phyloP scores from a whole-genome alignment of 106 monocot genomes.

The Xerophyta viscosa region DNA sequence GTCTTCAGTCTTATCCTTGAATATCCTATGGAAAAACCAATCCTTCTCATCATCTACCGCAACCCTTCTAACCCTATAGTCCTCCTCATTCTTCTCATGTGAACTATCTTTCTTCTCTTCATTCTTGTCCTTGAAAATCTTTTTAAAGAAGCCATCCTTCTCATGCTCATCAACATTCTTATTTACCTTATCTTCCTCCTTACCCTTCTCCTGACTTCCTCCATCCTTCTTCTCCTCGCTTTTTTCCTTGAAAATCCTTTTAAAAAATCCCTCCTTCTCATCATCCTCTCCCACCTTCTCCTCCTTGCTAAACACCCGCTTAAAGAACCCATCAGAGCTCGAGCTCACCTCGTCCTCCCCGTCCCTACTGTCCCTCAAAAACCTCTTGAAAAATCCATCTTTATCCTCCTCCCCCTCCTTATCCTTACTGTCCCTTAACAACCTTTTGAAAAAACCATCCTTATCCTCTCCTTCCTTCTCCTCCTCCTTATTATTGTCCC shows the following conservation, averaged over 20 bases:
- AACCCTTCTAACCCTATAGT: not conserved
- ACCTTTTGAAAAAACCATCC: constrained; percentile 17
- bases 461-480: constrained; percentile 19
- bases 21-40: constrained; percentile 42
- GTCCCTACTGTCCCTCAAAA: constrained; percentile 26
- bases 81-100: constrained; percentile 32
- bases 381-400: constrained; percentile 38
- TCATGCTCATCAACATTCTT: constrained; percentile 44
- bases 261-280: constrained; percentile 54
- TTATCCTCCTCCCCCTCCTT: constrained; percentile 16
- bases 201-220: constrained; percentile 19
- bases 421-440: constrained; percentile 13
- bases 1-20: constrained; percentile 58
- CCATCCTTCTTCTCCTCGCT: constrained; percentile 40
- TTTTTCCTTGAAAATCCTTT: constrained; percentile 51
- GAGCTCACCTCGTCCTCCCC: constrained; percentile 32
- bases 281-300: constrained; percentile 58
- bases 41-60: constrained; percentile 49
- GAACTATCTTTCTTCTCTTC: constrained; percentile 28
- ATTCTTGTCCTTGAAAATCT: constrained; percentile 61
- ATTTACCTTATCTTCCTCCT: constrained; percentile 37
- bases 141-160: constrained; percentile 46
- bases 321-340: constrained; percentile 58
- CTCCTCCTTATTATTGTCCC: constrained; percentile 11
- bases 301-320: constrained; percentile 69